Evolutionary conservation across 2,329 filamentous ascomycete genomes (phyloP).

Genomic region (Blastomyces percursus): DNA sequence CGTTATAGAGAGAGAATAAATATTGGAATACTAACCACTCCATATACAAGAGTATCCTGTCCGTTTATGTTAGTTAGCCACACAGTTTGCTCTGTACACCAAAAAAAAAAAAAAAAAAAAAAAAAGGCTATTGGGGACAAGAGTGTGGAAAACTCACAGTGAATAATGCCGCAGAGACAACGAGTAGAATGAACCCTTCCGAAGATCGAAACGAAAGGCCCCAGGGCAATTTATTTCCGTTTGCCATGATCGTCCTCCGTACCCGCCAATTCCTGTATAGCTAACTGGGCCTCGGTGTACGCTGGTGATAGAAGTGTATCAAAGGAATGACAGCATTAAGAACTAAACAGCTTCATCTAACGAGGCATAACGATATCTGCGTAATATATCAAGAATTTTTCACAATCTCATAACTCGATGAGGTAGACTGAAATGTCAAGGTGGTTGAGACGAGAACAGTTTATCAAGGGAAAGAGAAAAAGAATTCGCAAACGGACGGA

Average conservation of each 20-base stretch:
- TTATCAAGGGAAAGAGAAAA: neutral
- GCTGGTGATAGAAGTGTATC: neutral
- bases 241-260: neutral
- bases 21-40: constrained; percentile 1
- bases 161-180: constrained; percentile 2
- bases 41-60: constrained; percentile 5
- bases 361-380: neutral
- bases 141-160: neutral
- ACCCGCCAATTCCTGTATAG: neutral
- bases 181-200: neutral
- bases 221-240: neutral
- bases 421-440: neutral
- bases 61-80: neutral
- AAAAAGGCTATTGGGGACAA: neutral
- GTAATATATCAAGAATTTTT: neutral
- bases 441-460: neutral
- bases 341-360: neutral
- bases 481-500: neutral
- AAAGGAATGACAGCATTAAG: neutral
- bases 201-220: constrained; percentile 5
- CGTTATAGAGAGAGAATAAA: neutral
- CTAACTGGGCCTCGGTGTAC: neutral
- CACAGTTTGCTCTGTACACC: neutral
- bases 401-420: neutral
- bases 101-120: too few species aligned